Evolutionary conservation across 768 basidiomycete genomes (phyloP), one percentile per base, ranked within the genome.

Genomic region (Xerocomus spinulosus): DNA sequence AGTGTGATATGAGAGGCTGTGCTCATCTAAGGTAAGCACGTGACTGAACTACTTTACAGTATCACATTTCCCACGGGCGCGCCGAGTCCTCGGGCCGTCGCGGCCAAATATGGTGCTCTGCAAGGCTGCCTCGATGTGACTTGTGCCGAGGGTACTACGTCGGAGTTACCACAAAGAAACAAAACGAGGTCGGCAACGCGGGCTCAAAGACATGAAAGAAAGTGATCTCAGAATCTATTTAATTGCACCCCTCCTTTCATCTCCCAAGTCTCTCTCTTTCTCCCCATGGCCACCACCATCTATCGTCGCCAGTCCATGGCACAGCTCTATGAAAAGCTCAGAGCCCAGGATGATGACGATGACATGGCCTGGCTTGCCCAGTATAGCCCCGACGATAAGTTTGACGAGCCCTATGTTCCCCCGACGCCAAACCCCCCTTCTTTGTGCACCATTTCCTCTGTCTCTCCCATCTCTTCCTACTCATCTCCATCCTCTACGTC

Each of bases 171-270:
- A 67, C 58, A 68, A 67, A 67, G 59, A 67, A 29, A 66, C 68
- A 68, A 61, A 67, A 68, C 67, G 68, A 65, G 65, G 63, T 68
- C 67, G 67, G 66, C 67, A 68, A 64, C 64, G 63, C 51, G 59
- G 64, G 63, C 47, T 56, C 58, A 65, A 60, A 68, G 63, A 61
- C 66, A 67, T 67, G 66, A 68, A 67, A 67, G 66, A 67, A 68
- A 67, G 53, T 55, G 54, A 65, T 59, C 42, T 46, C 52, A 46
- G 46, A 56, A 48, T 32, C 60, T 67, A 67, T 67, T 65, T 67
- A 69, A 58, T 51, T 38, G 32, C 50, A 44, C 15, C 44, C 21
- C 18, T 21, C 47, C 53, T 54, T 58, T 54, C 49, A 55, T 58
- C 38, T 48, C 53, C 54, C 33, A 35, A 46, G 51, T 48, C 42